Evolutionary conservation across 2,329 filamentous ascomycete species (phyloP).

Genomic region (Cryphonectria naterciae): DNA sequence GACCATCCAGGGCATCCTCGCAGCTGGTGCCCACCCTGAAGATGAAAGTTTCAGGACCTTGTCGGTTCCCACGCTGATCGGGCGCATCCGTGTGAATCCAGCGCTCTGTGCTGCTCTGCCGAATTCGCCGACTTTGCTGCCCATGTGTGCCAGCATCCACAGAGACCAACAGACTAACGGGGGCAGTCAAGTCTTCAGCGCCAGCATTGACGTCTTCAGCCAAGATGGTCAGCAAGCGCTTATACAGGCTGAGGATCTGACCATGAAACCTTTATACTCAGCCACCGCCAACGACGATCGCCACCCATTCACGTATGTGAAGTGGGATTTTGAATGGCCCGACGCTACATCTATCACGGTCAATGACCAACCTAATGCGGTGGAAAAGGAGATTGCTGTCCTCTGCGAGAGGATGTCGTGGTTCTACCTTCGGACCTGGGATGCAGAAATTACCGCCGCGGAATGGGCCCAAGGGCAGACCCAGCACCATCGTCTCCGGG

Average conservation of each 20-base stretch:
- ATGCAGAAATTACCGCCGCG: not conserved
- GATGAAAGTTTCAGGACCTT: not conserved
- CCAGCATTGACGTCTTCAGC: not conserved
- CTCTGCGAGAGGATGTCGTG: not conserved
- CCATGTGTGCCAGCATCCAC: not conserved
- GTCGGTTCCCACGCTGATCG: not conserved
- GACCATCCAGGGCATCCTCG: not conserved
- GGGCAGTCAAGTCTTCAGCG: not conserved
- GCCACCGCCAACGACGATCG: not conserved
- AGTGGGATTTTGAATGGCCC: not conserved
- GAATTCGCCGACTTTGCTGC: not conserved
- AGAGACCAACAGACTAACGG: not conserved
- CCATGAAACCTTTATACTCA: not conserved
- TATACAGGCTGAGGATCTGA: not conserved
- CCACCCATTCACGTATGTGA: not conserved
- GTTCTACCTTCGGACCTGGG: not conserved
- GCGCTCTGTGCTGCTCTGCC: not conserved
- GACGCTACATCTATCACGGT: not conserved
- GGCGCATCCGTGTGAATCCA: not conserved
- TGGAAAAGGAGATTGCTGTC: not conserved
- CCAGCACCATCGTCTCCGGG: not conserved
- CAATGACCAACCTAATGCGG: not conserved
- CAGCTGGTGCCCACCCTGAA: not conserved
- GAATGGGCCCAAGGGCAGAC: not conserved
- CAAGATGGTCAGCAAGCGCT: not conserved